Conservation (phyloP, 192 early-diverging fungal genomes). For the Coemansia sp. region DNA sequence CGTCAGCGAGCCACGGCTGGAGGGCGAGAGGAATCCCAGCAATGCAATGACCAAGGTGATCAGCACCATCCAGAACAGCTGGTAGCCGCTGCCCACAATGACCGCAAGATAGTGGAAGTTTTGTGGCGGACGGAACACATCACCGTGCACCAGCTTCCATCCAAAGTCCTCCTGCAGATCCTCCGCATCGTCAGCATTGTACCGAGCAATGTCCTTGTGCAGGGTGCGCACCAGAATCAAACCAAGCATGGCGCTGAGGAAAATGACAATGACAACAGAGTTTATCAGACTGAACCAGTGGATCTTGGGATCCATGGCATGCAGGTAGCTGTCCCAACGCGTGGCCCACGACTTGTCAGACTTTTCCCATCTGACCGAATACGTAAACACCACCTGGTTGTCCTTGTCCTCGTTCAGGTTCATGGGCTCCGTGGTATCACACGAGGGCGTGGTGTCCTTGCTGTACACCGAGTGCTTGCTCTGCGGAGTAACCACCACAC, state of each 20-base stretch:
- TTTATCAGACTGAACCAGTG: slow-evolving; percentile 96
- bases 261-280: slow-evolving; percentile 89
- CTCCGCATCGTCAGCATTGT: slow-evolving; percentile 69
- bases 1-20: slow-evolving; percentile 85
- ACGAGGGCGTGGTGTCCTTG: slow-evolving; percentile 22
- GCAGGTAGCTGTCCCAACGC: slow-evolving; percentile 83
- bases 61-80: slow-evolving; percentile 70
- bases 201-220: slow-evolving; percentile 89
- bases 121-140: slow-evolving; percentile 91
- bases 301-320: slow-evolving; percentile 84
- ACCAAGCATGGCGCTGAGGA: slow-evolving; percentile 87
- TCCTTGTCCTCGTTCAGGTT: slow-evolving; percentile 46
- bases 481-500: slow-evolving; percentile 71
- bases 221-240: slow-evolving; percentile 86
- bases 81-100: slow-evolving; percentile 79
- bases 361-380: slow-evolving; percentile 58
- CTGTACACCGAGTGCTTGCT: slow-evolving; percentile 53
- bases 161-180: slow-evolving; percentile 92
- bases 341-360: slow-evolving; percentile 73
- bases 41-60: slow-evolving; percentile 83
- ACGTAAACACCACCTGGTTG: slow-evolving; percentile 59
- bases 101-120: slow-evolving; percentile 73
- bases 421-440: slow-evolving; percentile 40
- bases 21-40: slow-evolving; percentile 91
- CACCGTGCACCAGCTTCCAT: slow-evolving; percentile 96